Evolutionary conservation across 2,329 filamentous ascomycete genomes (phyloP), one percentile per base, ranked within the genome.

Genomic region (Sclerotinia trifoliorum): DNA sequence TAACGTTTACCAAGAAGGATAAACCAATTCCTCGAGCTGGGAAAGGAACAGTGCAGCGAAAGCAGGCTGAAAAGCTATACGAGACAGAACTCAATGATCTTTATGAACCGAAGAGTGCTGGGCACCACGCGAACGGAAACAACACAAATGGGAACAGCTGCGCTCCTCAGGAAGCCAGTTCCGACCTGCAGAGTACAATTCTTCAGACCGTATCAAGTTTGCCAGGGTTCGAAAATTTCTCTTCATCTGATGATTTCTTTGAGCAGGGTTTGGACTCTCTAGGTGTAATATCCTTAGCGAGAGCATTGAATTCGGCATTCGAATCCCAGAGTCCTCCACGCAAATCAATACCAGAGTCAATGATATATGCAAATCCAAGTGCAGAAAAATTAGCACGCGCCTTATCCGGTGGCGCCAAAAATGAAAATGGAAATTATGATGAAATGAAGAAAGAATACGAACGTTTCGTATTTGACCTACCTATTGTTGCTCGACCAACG

Each of bases 41-140:
- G 0, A 81, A 81, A 66, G 79, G 79, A 1, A 80, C 79, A 2
- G 69, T 80, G 2, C 78, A 78, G 68, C 72, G 78, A n/a, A 68
- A 66, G 15, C 55, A 69, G 32, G 77, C 75, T 5, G 17, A 79
- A 6, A 67, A 74, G 2, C 42, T 77, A 24, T 80, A 79, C 63
- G 66, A 52, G 21, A 10, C 26, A 35, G 58, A 67, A 49, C 44
- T 67, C 15, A 81, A 1, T 81, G 73, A 52, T 69, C 69, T 5
- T 72, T 67, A 67, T 24, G 29, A 51, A 52, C 19, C 24, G 17
- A 52, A 3, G n/a, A 19, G 1, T 5, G 15, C 42, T n/a, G 24
- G 29, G 2, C 29, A 32, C n/a, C 2, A 4, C 42, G 15, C 32
- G 29, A 56, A 56, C 13, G 26, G 24, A 29, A 11, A 44, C 10